Percentiles rank a stretch among this genome's conserved stretches.
Evolutionary conservation across 1,284 basidiomycete species (phyloP).

Genomic region (Melanopsichium pennsylvanicum): DNA sequence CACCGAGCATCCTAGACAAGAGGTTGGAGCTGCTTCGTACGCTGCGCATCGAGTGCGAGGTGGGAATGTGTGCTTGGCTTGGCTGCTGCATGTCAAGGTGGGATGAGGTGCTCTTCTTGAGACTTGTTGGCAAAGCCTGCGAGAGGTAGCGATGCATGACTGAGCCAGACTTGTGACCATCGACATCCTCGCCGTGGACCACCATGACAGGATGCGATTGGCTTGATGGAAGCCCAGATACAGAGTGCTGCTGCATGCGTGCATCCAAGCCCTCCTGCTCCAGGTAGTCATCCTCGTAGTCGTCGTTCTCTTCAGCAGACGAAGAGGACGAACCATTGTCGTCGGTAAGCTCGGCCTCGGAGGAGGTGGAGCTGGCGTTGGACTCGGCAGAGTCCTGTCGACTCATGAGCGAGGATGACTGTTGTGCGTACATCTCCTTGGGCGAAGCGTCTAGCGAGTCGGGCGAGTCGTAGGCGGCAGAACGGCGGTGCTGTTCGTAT

Average conservation of each 20-base stretch:
- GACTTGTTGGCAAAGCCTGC: slow-evolving; percentile 50
- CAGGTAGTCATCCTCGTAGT: slow-evolving; percentile 59
- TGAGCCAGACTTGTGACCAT: slow-evolving; percentile 40
- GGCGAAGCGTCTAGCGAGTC: slow-evolving; percentile 33
- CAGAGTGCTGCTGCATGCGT: slow-evolving; percentile 44
- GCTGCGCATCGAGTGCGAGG: slow-evolving; percentile 46
- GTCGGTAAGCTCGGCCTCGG: slow-evolving; percentile 63
- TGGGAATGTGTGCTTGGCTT: slow-evolving; percentile 37
- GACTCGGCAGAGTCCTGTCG: slow-evolving; percentile 52
- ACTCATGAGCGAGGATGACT: slow-evolving; percentile 41
- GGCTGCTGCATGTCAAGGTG: slow-evolving; percentile 50
- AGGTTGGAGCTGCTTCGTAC: slow-evolving; percentile 56
- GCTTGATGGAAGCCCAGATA: slow-evolving; percentile 26
- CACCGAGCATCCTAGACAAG: slow-evolving; percentile 54
- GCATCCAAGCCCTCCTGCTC: slow-evolving; percentile 50
- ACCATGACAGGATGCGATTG: slow-evolving; percentile 38
- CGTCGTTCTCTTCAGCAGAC: slow-evolving; percentile 60
- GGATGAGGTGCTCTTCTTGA: slow-evolving; percentile 52
- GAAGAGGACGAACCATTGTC: slow-evolving; percentile 63
- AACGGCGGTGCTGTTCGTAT: slow-evolving; percentile 37
- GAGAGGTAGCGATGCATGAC: slow-evolving; percentile 57
- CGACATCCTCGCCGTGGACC: slow-evolving; percentile 28
- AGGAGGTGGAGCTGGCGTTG: slow-evolving; percentile 49
- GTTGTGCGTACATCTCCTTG: slow-evolving; percentile 20
- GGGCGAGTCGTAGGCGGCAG: slow-evolving; percentile 37